Base-by-base conservation (phyloP, 768 basidiomycete genomes). In the Termitomyces bulborhizus region DNA sequence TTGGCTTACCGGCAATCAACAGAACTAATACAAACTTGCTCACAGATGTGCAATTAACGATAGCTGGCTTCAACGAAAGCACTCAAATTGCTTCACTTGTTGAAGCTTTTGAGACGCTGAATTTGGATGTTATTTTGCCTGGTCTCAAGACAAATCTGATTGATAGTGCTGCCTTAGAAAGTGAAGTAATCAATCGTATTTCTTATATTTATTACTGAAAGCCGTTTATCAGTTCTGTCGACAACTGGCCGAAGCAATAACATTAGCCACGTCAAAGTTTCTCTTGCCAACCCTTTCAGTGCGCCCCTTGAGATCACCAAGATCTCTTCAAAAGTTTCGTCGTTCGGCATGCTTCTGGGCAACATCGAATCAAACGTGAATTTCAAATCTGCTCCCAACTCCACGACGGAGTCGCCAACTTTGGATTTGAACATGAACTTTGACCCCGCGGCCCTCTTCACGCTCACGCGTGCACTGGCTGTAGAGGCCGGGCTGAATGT, bases 201-300 rank as follows among this genome's bases (percentile, higher is more conserved):
- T 21, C 56, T 41, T 46, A 55, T 41, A 13, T 44, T n/a, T 21
- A 2, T 9, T 40, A n/a, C 54, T 56, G 27, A 59, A n/a, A 24
- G 8, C 15, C 9, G 26, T 31, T 27, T 40, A 47, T 41, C 58
- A 82, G 84, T 89, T 43, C 73, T 90, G 21, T 62, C 82, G 3
- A 85, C 84, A 9, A 89, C 86, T 24, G 86, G 85, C 16, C 71
- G 69, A 29, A 66, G 68, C 54, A 80, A 83, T 60, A 85, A 89
- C 65, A 76, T 88, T 57, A 79, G 80, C 39, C 83, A 86, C 60
- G 83, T 85, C 51, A 77, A 75, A 7, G 85, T 88, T 34, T 66
- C 74, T 29, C 73, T 90, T 31, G 72, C 65, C 45, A 89, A 90
- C 65, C 87, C 86, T 3, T 90, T 90, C 70, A 82, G 80, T 5